A percentile compares a stretch with the other conserved stretches of the same genome.
Evolutionary conservation across 2,329 filamentous ascomycete species (phyloP).

Genomic region (Diaporthe sp.): DNA sequence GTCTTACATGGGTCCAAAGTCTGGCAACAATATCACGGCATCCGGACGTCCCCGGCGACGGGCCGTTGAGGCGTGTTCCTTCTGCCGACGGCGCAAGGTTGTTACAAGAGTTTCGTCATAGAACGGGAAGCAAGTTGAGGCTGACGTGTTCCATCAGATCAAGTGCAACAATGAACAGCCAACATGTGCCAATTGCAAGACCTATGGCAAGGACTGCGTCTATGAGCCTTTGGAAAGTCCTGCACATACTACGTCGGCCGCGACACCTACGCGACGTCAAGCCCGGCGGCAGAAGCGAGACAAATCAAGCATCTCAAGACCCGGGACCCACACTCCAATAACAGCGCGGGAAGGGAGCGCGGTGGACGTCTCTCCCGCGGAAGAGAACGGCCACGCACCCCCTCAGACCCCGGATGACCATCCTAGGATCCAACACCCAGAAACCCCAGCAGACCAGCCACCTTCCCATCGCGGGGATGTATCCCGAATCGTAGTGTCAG

Average conservation of each 20-base stretch:
- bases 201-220: conserved; percentile 57
- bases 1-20: conserved; percentile 63
- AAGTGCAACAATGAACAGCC: conserved; percentile 62
- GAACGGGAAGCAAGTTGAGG: background rate
- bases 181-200: conserved; percentile 59
- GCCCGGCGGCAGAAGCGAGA: background rate
- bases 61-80: background rate
- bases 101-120: background rate
- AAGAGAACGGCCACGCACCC: background rate
- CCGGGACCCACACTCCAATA: background rate
- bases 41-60: background rate
- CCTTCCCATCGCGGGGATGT: background rate
- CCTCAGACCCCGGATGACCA: background rate
- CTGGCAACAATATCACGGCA: conserved; percentile 13
- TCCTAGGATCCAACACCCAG: background rate
- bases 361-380: background rate
- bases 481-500: background rate
- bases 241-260: background rate
- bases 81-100: conserved; percentile 41
- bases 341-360: background rate
- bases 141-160: conserved; percentile 48
- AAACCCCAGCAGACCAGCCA: background rate
- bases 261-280: background rate
- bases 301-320: background rate
- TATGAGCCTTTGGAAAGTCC: conserved; percentile 48